Percentiles rank a stretch among this genome's conserved stretches.
phyloP scores from a whole-genome alignment of 78 protist species.

The Dictyostelium capitatum region DNA sequence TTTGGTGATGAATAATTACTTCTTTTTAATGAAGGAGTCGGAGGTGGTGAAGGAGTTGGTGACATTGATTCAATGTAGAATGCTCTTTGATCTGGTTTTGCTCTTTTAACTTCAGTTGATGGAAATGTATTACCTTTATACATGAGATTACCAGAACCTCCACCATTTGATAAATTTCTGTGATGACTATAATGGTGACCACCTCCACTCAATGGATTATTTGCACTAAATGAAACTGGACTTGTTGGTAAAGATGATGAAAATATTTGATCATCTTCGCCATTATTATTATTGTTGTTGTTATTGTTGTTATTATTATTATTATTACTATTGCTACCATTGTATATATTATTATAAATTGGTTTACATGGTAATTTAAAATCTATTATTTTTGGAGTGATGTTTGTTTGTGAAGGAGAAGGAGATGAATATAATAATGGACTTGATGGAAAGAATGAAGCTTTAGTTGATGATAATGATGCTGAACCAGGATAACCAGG shows the following conservation, averaged over 20 bases:
- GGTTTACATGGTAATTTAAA: neutral
- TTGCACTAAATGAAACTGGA: conserved; percentile 40
- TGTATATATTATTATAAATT: neutral
- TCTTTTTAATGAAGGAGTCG: conserved; percentile 59
- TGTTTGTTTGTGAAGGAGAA: neutral
- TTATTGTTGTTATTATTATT: conserved; percentile 6
- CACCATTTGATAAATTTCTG: neutral
- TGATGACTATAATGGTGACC: too few relatives aligned
- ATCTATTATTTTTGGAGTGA: neutral
- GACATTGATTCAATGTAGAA: conserved; percentile 8
- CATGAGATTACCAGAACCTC: neutral
- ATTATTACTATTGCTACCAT: too few relatives aligned
- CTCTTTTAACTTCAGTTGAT: conserved; percentile 16
- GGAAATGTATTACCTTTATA: conserved; percentile 25
- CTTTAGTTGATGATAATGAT: conserved; percentile 6
- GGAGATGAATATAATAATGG: conserved; percentile 7
- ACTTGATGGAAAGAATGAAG: conserved; percentile 2
- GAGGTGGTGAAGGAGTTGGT: conserved; percentile 81
- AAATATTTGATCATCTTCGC: neutral
- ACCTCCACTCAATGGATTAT: neutral
- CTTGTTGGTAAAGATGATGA: conserved; percentile 76
- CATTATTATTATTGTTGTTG: neutral
- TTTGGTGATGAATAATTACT: neutral
- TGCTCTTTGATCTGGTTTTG: conserved; percentile 69
- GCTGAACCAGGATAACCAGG: neutral